A percentile compares a stretch with the other conserved stretches of the same genome.
These are phyloP conservation scores for Sugiyamaella marilandica DNA, from an alignment of 805 yeast species.

Conservation along the genomic window DNA sequence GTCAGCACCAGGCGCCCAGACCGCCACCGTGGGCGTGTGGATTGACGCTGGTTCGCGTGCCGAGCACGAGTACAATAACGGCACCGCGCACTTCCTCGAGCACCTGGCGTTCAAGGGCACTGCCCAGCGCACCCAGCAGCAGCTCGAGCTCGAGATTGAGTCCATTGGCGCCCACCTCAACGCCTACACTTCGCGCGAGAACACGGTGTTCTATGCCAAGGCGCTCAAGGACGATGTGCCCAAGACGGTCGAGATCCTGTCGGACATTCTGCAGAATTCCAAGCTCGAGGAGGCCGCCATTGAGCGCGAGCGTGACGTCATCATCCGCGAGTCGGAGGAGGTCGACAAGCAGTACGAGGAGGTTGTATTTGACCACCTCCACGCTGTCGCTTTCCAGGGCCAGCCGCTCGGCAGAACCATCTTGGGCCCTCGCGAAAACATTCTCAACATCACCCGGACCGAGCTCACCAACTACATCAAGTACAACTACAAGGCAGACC, in stretches of 20 bases:
- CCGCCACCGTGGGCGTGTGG: constrained; percentile 98
- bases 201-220: constrained; percentile 94
- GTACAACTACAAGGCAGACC: constrained; percentile 87
- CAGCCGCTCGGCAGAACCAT: constrained; percentile 97
- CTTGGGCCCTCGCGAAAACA: constrained; percentile 87
- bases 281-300: constrained; percentile 77
- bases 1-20: constrained; percentile 66
- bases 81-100: constrained; percentile 96
- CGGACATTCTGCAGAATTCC: constrained; percentile 85
- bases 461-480: constrained; percentile 78
- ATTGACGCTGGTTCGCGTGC: constrained; percentile 98
- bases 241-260: constrained; percentile 76
- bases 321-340: constrained; percentile 93
- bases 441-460: constrained; percentile 66
- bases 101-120: constrained; percentile 98
- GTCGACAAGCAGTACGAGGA: constrained; percentile 98
- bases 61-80: constrained; percentile 75
- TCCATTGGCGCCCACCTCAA: constrained; percentile 95
- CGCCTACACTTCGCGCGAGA: constrained; percentile 98
- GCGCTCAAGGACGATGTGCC: constrained; percentile 77
- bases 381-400: constrained; percentile 81
- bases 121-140: constrained; percentile 66
- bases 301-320: constrained; percentile 94
- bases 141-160: constrained; percentile 88
- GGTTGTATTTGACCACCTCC: constrained; percentile 94